Percentiles rank a stretch among this genome's conserved stretches.
Evolutionary conservation across 495 filamentous ascomycete species (phyloP).

Genomic region (Podospora appendiculata): DNA sequence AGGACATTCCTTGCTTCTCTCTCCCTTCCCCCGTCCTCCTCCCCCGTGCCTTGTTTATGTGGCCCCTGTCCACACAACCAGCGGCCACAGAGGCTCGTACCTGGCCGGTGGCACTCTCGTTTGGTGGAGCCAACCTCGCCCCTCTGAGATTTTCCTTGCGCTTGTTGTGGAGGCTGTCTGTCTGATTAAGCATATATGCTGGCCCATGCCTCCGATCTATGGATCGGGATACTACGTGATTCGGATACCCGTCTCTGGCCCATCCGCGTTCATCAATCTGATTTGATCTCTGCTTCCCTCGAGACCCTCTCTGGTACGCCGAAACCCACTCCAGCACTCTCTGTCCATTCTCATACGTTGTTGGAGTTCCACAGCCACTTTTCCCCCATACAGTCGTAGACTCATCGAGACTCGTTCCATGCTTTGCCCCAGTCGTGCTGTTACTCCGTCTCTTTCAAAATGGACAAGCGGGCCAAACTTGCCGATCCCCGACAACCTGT

Average conservation of each 20-base stretch:
- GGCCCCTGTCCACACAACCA: background rate
- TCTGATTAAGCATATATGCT: conserved; percentile 4
- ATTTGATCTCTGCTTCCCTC: background rate
- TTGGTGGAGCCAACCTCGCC: background rate
- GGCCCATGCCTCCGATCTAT: background rate
- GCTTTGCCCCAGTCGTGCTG: background rate
- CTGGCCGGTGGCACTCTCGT: too few species aligned
- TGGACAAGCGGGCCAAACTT: conserved; percentile 2
- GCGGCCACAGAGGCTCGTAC: background rate
- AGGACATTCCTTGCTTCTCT: background rate
- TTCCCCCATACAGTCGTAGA: background rate
- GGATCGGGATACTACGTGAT: background rate
- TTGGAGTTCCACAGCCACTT: background rate
- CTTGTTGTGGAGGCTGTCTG: background rate
- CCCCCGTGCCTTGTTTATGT: background rate
- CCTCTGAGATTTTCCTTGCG: background rate
- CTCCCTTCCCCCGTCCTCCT: background rate
- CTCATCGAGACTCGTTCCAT: background rate
- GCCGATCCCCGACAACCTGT: conserved; percentile 1
- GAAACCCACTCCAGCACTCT: too few species aligned
- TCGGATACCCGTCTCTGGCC: background rate
- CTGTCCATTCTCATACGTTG: background rate
- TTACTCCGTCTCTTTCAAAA: background rate
- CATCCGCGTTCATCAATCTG: background rate
- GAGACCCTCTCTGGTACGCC: too few species aligned